Evolutionary conservation across 306 rosid genomes (phyloP).

Genomic region (Comarum palustre): DNA sequence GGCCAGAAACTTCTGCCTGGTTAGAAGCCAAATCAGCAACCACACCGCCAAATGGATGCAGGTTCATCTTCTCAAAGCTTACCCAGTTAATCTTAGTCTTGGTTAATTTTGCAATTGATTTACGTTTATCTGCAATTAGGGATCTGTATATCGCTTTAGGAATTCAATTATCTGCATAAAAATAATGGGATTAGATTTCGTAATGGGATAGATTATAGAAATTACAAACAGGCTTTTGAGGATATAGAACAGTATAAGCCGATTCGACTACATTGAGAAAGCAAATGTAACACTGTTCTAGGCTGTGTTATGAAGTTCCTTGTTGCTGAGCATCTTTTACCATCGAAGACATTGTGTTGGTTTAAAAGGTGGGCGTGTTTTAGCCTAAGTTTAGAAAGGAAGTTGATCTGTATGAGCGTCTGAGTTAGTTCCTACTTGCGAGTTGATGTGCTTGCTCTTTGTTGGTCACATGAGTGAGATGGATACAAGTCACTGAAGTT

Average conservation of each 20-base stretch:
- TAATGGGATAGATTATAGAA: not conserved
- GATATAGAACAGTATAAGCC: not conserved
- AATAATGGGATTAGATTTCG: too few species aligned
- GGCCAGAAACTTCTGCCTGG: slow-evolving; percentile 53
- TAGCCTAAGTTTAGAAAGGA: not conserved
- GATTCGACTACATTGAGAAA: not conserved
- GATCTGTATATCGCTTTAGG: too few species aligned
- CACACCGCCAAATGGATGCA: slow-evolving; percentile 94
- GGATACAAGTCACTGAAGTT: not conserved
- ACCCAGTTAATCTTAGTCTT: not conserved
- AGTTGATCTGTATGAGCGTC: too few species aligned
- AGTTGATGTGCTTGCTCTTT: not conserved
- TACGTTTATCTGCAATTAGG: not conserved
- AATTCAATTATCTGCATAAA: too few species aligned
- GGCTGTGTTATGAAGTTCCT: not conserved
- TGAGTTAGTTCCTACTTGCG: not conserved
- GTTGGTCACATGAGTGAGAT: not conserved
- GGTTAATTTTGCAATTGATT: not conserved
- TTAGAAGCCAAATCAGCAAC: slow-evolving; percentile 48
- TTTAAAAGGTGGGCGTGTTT: not conserved
- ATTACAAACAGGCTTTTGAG: not conserved
- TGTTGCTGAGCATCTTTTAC: not conserved
- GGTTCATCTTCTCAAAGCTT: slow-evolving; percentile 29
- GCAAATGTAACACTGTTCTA: not conserved
- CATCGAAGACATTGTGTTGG: not conserved